Percentiles rank a stretch among this genome's conserved stretches.
Conservation (phyloP, 345 rosid genomes). For the Populus alba region DNA sequence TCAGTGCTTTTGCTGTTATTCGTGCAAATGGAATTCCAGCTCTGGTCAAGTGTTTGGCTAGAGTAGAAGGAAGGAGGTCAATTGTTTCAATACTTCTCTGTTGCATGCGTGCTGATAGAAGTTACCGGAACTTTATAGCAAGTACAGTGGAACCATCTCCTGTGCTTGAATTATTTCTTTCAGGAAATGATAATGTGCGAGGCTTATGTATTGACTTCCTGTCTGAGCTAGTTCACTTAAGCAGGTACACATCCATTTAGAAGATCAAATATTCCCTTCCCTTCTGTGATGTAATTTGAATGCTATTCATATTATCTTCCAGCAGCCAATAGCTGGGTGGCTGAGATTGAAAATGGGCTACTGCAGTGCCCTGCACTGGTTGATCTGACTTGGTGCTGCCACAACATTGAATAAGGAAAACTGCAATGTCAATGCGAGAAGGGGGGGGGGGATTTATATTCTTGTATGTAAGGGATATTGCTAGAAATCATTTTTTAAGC, state of each 20-base stretch:
- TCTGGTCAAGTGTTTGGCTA: slow-evolving; percentile 48
- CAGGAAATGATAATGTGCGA: slow-evolving; percentile 47
- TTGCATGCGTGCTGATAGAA: slow-evolving; percentile 55
- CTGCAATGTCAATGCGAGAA: background rate
- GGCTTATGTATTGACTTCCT: slow-evolving; percentile 58
- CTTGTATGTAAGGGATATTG: no score
- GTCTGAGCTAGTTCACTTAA: slow-evolving; percentile 46
- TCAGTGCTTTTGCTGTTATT: slow-evolving; percentile 43
- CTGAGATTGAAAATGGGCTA: background rate
- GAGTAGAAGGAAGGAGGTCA: slow-evolving; percentile 43
- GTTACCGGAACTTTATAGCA: slow-evolving; percentile 47
- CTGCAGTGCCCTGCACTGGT: no score
- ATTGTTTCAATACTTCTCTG: slow-evolving; percentile 46
- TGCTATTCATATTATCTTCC: background rate
- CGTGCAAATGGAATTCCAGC: slow-evolving; percentile 51
- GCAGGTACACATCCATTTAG: slow-evolving; percentile 35
- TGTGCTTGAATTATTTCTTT: slow-evolving; percentile 58
- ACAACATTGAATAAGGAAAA: background rate
- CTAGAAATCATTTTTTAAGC: no score
- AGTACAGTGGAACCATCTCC: slow-evolving; percentile 39
- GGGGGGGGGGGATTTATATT: no score
- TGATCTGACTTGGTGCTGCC: background rate
- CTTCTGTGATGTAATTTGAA: background rate
- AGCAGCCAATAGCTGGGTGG: background rate
- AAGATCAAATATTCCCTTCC: background rate